phyloP scores from a whole-genome alignment of 2,329 filamentous ascomycete species.

The Cladosporium oxysporum region DNA sequence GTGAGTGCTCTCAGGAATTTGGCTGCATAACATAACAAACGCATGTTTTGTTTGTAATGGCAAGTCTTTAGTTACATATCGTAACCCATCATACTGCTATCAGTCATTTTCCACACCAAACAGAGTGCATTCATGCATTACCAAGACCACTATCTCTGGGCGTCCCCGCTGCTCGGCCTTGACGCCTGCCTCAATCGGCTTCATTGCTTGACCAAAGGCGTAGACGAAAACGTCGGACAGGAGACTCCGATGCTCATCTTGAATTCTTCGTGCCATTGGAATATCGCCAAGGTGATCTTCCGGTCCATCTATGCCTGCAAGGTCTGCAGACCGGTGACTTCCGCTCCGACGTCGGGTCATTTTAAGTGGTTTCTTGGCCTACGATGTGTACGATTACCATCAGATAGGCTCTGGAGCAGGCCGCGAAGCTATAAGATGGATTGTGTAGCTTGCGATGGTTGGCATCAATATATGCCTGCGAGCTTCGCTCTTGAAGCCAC shows the following conservation, averaged over 20 bases:
- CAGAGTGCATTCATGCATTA: neutral
- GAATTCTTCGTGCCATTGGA: neutral
- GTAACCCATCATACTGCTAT: neutral
- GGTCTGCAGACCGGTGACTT: neutral
- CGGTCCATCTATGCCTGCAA: neutral
- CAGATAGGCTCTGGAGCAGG: neutral
- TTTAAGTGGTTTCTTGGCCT: neutral
- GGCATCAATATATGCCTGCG: neutral
- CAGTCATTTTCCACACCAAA: neutral
- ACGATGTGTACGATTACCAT: neutral
- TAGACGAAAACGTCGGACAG: neutral
- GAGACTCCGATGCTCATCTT: neutral
- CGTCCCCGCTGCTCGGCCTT: conserved; percentile 9
- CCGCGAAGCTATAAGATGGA: neutral
- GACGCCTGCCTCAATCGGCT: conserved; percentile 14
- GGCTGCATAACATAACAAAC: neutral
- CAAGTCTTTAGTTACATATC: neutral
- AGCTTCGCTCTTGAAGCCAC: neutral
- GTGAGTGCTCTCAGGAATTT: neutral
- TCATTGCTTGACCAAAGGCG: neutral
- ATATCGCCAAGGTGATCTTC: neutral
- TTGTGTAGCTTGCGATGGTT: neutral
- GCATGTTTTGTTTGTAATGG: neutral
- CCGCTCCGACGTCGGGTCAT: conserved; percentile 11
- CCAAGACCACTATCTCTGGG: conserved; percentile 18